A percentile compares a stretch with the other conserved stretches of the same genome.
phyloP scores from a whole-genome alignment of 768 basidiomycete species.

The Imleria badia region DNA sequence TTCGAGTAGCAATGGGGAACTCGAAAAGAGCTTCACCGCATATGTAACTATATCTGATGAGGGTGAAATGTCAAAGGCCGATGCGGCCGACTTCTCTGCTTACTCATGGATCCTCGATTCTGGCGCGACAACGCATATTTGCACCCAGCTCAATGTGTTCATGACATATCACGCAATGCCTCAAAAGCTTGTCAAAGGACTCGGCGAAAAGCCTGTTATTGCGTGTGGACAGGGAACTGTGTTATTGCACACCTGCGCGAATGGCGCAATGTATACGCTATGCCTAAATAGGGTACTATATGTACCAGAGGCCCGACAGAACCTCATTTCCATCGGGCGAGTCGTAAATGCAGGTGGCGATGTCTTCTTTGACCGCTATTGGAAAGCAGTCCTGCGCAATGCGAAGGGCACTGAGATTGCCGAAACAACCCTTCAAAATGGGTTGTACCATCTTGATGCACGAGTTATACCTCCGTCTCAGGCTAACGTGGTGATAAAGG shows the following conservation, averaged over 20 bases:
- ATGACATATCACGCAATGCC: not conserved
- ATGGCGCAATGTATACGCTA: not conserved
- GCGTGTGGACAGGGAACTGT: not conserved
- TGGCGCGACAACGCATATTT: not conserved
- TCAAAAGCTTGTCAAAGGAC: not conserved
- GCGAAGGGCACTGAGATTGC: not conserved
- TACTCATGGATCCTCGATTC: not conserved
- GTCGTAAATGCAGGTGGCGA: not conserved
- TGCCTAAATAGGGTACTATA: not conserved
- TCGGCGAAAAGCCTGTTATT: not conserved
- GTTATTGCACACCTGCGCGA: not conserved
- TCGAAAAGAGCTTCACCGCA: not conserved
- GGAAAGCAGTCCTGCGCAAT: too few species aligned
- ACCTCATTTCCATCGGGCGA: not conserved
- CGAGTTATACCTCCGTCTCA: too few species aligned
- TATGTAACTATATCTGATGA: not conserved
- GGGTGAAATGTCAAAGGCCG: not conserved
- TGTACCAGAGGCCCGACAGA: not conserved
- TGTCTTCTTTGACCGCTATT: not conserved
- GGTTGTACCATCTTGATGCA: not conserved
- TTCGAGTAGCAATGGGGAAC: not conserved
- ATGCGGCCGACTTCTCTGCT: not conserved
- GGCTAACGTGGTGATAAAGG: not conserved
- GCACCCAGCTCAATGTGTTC: not conserved
- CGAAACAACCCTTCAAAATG: not conserved